These are phyloP conservation scores for Pilasporangium apinafurcum DNA, from an alignment of 352 stramenopile genomes.

Conservation along the genomic window DNA sequence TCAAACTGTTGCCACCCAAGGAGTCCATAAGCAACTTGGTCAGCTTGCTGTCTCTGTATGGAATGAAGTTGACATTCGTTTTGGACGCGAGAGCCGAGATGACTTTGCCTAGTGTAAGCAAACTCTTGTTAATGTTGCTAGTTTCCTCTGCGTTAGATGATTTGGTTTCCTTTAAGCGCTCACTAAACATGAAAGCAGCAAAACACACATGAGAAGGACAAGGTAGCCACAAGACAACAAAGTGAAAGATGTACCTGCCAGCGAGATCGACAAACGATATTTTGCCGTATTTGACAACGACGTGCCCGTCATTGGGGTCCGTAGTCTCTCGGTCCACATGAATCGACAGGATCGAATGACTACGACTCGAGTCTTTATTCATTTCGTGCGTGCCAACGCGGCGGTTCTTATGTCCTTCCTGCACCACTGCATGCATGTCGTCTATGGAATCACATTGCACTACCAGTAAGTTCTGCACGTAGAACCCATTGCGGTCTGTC, in stretches of 20 bases:
- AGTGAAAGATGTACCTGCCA: conserved; percentile 31
- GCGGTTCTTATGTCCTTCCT: conserved; percentile 68
- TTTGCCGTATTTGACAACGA: conserved; percentile 61
- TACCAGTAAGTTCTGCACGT: conserved; percentile 71
- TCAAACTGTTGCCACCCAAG: conserved; percentile 73
- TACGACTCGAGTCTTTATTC: conserved; percentile 80
- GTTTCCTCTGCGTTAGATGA: conserved; percentile 69
- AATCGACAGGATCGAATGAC: conserved; percentile 70
- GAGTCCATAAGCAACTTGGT: conserved; percentile 86
- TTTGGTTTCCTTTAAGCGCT: conserved; percentile 69
- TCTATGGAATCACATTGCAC: conserved; percentile 69
- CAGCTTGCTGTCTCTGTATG: conserved; percentile 82
- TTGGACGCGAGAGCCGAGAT: conserved; percentile 69
- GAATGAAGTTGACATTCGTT: conserved; percentile 43
- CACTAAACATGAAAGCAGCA: too few relatives aligned
- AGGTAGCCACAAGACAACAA: not conserved
- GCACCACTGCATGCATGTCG: conserved; percentile 66
- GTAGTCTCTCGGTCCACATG: conserved; percentile 57
- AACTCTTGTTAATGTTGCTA: conserved; percentile 80
- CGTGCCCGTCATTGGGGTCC: conserved; percentile 35
- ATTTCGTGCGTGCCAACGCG: conserved; percentile 61
- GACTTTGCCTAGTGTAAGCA: conserved; percentile 80
- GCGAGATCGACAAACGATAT: conserved; percentile 80
- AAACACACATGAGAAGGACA: not conserved
- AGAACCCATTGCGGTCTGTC: conserved; percentile 70